phyloP scores from a whole-genome alignment of 345 rosid species.

The Cardiospermum halicacabum region DNA sequence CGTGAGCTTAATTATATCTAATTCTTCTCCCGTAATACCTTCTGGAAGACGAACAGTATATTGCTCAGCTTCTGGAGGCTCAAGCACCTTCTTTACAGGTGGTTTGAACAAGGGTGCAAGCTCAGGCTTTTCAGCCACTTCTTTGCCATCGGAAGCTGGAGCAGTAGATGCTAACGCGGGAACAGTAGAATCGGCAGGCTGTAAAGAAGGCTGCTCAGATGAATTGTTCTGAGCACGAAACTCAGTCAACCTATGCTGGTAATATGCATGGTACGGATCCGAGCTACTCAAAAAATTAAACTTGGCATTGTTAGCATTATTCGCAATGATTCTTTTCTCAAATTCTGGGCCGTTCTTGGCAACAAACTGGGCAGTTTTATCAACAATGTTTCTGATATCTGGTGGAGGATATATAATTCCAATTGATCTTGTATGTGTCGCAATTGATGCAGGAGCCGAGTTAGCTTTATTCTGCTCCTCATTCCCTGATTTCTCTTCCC shows the following conservation, averaged over 20 bases:
- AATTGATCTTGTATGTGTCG: constrained; percentile 58
- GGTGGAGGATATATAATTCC: constrained; percentile 68
- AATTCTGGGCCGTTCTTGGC: constrained; percentile 64
- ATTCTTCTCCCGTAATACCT: constrained; percentile 64
- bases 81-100: constrained; percentile 38
- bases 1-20: constrained; percentile 60
- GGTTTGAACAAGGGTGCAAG: constrained; percentile 42
- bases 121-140: constrained; percentile 28
- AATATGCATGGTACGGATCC: constrained; percentile 59
- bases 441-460: constrained; percentile 33
- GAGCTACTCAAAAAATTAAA: constrained; percentile 49
- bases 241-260: constrained; percentile 50
- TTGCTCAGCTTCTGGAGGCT: constrained; percentile 55
- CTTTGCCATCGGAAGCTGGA: constrained; percentile 20
- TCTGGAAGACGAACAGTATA: constrained; percentile 58
- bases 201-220: constrained; percentile 29
- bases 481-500: constrained; percentile 19
- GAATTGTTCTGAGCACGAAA: constrained; percentile 49
- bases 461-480: constrained; percentile 31
- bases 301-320: constrained; percentile 55
- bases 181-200: constrained; percentile 31
- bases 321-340: constrained; percentile 52
- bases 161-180: constrained; percentile 23
- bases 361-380: constrained; percentile 55
- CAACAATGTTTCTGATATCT: constrained; percentile 55